Conservation (phyloP, 106 monocot species). For the Acorus calamus region DNA sequence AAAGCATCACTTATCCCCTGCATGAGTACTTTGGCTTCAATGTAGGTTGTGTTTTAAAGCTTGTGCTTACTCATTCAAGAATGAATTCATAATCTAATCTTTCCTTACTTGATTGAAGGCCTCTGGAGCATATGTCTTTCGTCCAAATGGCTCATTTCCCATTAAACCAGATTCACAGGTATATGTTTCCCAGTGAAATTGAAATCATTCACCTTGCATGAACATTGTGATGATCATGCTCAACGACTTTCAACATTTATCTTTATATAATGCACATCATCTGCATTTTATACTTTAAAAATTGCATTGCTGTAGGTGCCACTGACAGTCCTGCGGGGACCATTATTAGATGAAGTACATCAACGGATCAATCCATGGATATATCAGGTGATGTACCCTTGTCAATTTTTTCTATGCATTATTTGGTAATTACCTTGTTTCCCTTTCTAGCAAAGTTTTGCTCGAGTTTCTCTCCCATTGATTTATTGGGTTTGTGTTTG, state of each 20-base stretch:
- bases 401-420: too few species aligned
- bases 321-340: conserved; percentile 52
- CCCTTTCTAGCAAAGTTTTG: too few species aligned
- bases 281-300: not conserved
- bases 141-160: conserved; percentile 59
- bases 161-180: conserved; percentile 56
- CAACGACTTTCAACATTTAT: too few species aligned
- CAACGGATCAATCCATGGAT: conserved; percentile 94
- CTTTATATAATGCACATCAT: too few species aligned
- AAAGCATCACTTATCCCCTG: not conserved
- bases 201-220: too few species aligned
- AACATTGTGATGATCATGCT: too few species aligned
- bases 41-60: not conserved
- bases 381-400: conserved; percentile 55
- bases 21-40: too few species aligned
- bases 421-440: too few species aligned
- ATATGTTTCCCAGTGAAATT: not conserved
- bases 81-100: not conserved
- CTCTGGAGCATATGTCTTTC: conserved; percentile 98
- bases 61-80: not conserved
- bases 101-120: conserved; percentile 48
- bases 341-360: conserved; percentile 93
- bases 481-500: too few species aligned
- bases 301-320: conserved; percentile 34
- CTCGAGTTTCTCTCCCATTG: too few species aligned